These are phyloP conservation scores for Mucor indicus DNA, from an alignment of 371 early-diverging fungal genomes.

Conservation along the genomic window DNA sequence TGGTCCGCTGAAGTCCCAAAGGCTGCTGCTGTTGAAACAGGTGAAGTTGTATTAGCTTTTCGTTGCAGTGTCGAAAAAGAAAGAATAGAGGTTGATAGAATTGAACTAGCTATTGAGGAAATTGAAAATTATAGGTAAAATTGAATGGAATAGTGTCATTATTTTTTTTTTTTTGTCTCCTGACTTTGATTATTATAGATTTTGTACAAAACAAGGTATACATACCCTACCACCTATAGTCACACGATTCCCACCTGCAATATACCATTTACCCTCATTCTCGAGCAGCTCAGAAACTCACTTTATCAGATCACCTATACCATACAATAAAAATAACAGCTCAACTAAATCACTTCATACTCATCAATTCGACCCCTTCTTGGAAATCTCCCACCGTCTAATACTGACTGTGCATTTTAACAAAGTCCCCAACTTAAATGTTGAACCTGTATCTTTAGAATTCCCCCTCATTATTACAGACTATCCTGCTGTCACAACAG, in stretches of 20 bases:
- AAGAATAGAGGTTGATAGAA: slow-evolving; percentile 32
- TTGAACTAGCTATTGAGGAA: slow-evolving; percentile 37
- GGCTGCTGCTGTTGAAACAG: slow-evolving; percentile 40
- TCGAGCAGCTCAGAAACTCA: slow-evolving; percentile 38
- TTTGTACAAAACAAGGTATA: slow-evolving; percentile 35
- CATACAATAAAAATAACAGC: slow-evolving; percentile 14
- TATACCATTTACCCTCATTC: slow-evolving; percentile 36
- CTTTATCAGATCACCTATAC: slow-evolving; percentile 38
- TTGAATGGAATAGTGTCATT: not conserved
- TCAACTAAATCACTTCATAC: no score
- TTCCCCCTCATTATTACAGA: slow-evolving; percentile 47
- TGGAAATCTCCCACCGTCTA: slow-evolving; percentile 39
- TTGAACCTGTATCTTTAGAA: slow-evolving; percentile 26
- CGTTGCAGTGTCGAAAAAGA: slow-evolving; percentile 49
- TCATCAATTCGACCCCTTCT: slow-evolving; percentile 39
- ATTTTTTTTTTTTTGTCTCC: no score
- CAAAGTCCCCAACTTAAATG: slow-evolving; percentile 2
- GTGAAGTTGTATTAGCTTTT: slow-evolving; percentile 37
- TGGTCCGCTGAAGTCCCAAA: slow-evolving; percentile 46
- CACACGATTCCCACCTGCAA: slow-evolving; percentile 30
- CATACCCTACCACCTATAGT: slow-evolving; percentile 36
- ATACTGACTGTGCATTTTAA: slow-evolving; percentile 36
- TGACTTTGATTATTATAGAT: no score
- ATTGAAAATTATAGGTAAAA: slow-evolving; percentile 39
- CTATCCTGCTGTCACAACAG: slow-evolving; percentile 23